A percentile compares a stretch with the other conserved stretches of the same genome.
Conservation (phyloP, 176 grass and related monocot genomes). For the Typha latifolia region DNA sequence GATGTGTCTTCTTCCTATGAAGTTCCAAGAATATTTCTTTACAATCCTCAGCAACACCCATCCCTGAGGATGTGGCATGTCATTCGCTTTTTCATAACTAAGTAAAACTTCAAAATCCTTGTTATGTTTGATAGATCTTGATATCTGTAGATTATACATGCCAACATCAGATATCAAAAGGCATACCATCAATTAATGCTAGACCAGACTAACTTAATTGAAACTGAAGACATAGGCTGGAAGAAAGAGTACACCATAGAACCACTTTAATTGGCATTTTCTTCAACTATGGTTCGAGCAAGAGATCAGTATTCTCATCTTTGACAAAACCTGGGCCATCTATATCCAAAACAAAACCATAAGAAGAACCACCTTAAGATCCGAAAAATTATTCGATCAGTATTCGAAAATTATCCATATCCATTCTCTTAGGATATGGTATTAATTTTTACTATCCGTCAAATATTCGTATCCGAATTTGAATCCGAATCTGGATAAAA, state of each 20-base stretch:
- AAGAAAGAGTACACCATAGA: not conserved
- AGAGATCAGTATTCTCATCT: conserved; percentile 62
- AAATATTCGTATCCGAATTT: no score
- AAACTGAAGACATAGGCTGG: not conserved
- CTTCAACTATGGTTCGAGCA: conserved; percentile 83
- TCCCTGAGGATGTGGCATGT: no score
- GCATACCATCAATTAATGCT: not conserved
- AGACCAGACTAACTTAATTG: conserved; percentile 1
- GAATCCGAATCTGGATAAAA: no score
- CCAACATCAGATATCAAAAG: not conserved
- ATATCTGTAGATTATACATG: conserved; percentile 52
- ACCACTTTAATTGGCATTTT: conserved; percentile 96
- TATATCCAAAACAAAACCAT: conserved; percentile 78
- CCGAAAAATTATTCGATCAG: no score
- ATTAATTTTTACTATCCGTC: no score
- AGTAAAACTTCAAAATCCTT: conserved; percentile 89
- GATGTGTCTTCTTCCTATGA: no score
- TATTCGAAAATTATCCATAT: no score
- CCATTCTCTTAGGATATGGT: no score
- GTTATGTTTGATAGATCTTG: conserved; percentile 77
- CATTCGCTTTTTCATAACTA: conserved; percentile 61
- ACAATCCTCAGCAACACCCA: no score
- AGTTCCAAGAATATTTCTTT: no score
- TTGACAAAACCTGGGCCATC: conserved; percentile 54
- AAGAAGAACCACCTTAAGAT: conserved; percentile 88